Base-by-base conservation (phyloP, 305 asterid genomes). In the Striga hermonthica region DNA sequence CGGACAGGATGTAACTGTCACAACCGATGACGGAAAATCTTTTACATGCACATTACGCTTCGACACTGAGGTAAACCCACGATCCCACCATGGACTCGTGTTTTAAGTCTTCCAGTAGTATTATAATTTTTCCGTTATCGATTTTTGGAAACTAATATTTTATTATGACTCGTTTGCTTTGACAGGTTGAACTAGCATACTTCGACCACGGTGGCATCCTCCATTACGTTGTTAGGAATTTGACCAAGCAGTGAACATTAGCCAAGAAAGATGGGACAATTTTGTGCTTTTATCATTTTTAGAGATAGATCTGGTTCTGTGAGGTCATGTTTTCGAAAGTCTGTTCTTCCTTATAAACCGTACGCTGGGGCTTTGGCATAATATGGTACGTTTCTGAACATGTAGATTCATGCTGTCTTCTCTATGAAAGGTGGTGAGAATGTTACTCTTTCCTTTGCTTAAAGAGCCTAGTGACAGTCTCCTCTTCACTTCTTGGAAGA, bases 171-270 rank as follows among this genome's bases (percentile, higher is more conserved):
- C 56, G 39, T 70, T 63, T 73, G 53, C 38, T 34, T 64, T 5
- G 74, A 79, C 85, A 90, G 97, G 95, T 90, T 62, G 97, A 90
- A 72, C 76, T 87, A 71, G 75, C 83, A 12, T 87, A 90, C 79
- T 90, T 84, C 47, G 86, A 90, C 62, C 95, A 90, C 56, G 95
- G 95, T 56, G 97, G 97, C 72, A 87, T 90, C 79, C 97, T 90
- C 65, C 95, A 82, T 6, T 90, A 86, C 9, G 96, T 87, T 64
- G 79, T 90, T 60, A 74, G 97, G 36, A 86, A 83, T 74, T 77
- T 90, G 69, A 67, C 60, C 65, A 79, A 83, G 74, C 80, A 78
- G 64, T 79, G 73, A 77, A 56, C 56, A 22, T 13, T 50, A 14
- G 34, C 56, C 9, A 50, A 50, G 56, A 50, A 50, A 22, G 31